phyloP scores from a whole-genome alignment of 129 eudicot genomes.

The Lactuca sativa region DNA sequence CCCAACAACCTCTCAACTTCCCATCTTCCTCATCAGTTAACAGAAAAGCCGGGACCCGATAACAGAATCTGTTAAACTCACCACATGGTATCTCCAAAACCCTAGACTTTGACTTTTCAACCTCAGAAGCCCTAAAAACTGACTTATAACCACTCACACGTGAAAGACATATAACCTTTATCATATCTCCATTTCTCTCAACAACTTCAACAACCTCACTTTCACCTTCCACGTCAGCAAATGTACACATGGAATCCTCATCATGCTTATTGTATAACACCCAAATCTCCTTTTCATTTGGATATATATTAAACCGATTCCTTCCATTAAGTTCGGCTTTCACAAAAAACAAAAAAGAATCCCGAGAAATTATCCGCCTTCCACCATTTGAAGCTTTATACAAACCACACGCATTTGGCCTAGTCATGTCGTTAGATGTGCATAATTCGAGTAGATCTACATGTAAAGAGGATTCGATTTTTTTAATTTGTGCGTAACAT shows the following conservation, averaged over 20 bases:
- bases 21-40: conserved; percentile 46
- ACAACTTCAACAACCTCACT: conserved; percentile 52
- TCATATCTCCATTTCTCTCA: conserved; percentile 19
- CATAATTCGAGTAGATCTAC: conserved; percentile 42
- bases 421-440: conserved; percentile 1
- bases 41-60: conserved; percentile 51
- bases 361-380: neutral
- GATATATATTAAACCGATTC: conserved; percentile 42
- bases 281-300: conserved; percentile 59
- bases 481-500: conserved; percentile 41
- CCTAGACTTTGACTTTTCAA: neutral
- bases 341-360: conserved; percentile 45
- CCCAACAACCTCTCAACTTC: conserved; percentile 40
- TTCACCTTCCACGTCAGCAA: conserved; percentile 33
- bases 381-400: conserved; percentile 30
- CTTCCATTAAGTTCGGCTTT: conserved; percentile 29
- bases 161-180: conserved; percentile 21
- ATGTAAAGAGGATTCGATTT: conserved; percentile 33
- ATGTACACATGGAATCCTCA: conserved; percentile 22
- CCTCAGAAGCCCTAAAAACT: conserved; percentile 38
- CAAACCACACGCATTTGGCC: conserved; percentile 44
- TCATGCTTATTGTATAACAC: conserved; percentile 44
- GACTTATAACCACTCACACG: conserved; percentile 30
- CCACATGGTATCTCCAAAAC: conserved; percentile 29
- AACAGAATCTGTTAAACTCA: conserved; percentile 51